phyloP scores from a whole-genome alignment of 1,139 yeast genomes.

The Candida tetrigidarum region DNA sequence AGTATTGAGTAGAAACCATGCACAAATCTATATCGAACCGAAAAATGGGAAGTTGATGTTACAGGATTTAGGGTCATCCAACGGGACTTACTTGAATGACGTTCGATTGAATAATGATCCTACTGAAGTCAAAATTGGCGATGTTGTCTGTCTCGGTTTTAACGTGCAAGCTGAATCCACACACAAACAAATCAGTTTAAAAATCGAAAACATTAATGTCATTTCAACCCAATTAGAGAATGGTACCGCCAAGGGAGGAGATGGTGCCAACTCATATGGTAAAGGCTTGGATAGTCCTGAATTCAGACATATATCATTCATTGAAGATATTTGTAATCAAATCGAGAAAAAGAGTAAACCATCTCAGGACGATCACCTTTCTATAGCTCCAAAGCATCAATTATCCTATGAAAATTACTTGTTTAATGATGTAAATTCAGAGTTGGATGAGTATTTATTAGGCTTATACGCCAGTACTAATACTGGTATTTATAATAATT shows the following conservation, averaged over 20 bases:
- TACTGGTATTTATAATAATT: slow-evolving; percentile 66
- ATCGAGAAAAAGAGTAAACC: slow-evolving; percentile 10
- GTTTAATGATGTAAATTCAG: slow-evolving; percentile 74
- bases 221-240: slow-evolving; percentile 38
- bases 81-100: slow-evolving; percentile 92
- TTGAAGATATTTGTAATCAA: slow-evolving; percentile 39
- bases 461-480: slow-evolving; percentile 59
- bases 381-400: slow-evolving; percentile 8
- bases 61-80: slow-evolving; percentile 86
- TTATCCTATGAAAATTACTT: slow-evolving; percentile 68
- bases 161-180: slow-evolving; percentile 84
- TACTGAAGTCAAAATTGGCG: slow-evolving; percentile 70
- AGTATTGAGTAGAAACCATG: slow-evolving; percentile 92
- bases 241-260: slow-evolving; percentile 18
- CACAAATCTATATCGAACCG: slow-evolving; percentile 82
- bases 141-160: slow-evolving; percentile 85
- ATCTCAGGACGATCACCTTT: slow-evolving; percentile 8
- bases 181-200: slow-evolving; percentile 84
- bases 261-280: slow-evolving; percentile 4
- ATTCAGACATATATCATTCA: slow-evolving; percentile 47
- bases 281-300: slow-evolving; percentile 27
- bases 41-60: slow-evolving; percentile 70
- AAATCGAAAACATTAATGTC: slow-evolving; percentile 71
- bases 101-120: slow-evolving; percentile 69
- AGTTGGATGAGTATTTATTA: slow-evolving; percentile 61